Evolutionary conservation across 1,139 yeast species (phyloP).

Genomic region (Scheffersomyces lignicola): DNA sequence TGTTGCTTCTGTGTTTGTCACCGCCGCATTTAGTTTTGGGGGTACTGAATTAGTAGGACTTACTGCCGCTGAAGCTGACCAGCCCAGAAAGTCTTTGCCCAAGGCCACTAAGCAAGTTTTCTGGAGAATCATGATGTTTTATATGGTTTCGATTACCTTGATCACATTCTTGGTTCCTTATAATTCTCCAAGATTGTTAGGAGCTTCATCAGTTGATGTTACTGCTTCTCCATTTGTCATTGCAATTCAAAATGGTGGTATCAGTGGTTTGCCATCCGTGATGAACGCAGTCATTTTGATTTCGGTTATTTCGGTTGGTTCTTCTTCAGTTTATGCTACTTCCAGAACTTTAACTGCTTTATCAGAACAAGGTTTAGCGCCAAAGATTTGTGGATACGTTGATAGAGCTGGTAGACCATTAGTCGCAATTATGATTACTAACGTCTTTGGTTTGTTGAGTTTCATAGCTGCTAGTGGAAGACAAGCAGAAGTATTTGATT

Average conservation of each 20-base stretch:
- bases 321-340: constrained; percentile 37
- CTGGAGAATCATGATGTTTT: constrained; percentile 45
- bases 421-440: constrained; percentile 29
- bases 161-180: constrained; percentile 40
- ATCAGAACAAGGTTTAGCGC: constrained; percentile 35
- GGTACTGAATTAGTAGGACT: constrained; percentile 44
- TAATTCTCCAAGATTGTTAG: constrained; percentile 27
- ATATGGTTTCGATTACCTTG: constrained; percentile 37
- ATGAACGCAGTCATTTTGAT: constrained; percentile 51
- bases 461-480: constrained; percentile 38
- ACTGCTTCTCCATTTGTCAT: constrained; percentile 48
- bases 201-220: constrained; percentile 23
- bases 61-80: constrained; percentile 40
- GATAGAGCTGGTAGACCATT: constrained; percentile 35
- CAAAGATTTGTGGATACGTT: constrained; percentile 31
- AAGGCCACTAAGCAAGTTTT: constrained; percentile 45
- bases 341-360: constrained; percentile 32
- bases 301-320: constrained; percentile 51
- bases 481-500: constrained; percentile 32
- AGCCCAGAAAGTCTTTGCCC: constrained; percentile 40
- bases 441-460: constrained; percentile 31
- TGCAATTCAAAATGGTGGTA: constrained; percentile 55
- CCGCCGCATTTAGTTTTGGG: constrained; percentile 45
- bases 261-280: constrained; percentile 54
- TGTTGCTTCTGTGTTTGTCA: constrained; percentile 39